Evolutionary conservation across 768 basidiomycete species (phyloP).

Genomic region (Albatrellus ellisii): DNA sequence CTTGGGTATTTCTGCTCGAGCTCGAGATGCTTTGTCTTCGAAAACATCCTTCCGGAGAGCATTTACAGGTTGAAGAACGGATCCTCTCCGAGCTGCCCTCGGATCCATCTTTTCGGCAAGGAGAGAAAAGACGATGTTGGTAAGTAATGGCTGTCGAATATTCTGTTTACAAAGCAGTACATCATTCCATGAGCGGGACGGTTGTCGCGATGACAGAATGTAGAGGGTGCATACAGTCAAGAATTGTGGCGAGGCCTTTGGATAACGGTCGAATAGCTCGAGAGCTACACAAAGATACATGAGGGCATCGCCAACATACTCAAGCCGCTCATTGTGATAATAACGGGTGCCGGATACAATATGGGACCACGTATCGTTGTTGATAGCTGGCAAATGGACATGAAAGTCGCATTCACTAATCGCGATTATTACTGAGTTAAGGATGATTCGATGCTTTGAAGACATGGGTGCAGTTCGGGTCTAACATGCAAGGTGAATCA

Average conservation of each 20-base stretch:
- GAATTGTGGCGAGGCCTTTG: slow-evolving; percentile 16
- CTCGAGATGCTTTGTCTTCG: not conserved
- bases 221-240: slow-evolving; percentile 17
- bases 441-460: slow-evolving; percentile 5
- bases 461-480: too few species aligned
- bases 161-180: slow-evolving; percentile 23
- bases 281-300: slow-evolving; percentile 30
- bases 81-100: slow-evolving; percentile 14
- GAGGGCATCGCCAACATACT: slow-evolving; percentile 34
- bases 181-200: slow-evolving; percentile 19
- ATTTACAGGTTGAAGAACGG: slow-evolving; percentile 24
- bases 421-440: slow-evolving; percentile 12
- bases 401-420: slow-evolving; percentile 15
- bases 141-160: slow-evolving; percentile 15
- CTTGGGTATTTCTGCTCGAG: slow-evolving; percentile 6
- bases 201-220: too few species aligned
- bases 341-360: slow-evolving; percentile 11
- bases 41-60: slow-evolving; percentile 2
- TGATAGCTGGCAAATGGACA: slow-evolving; percentile 23
- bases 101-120: slow-evolving; percentile 21
- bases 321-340: slow-evolving; percentile 27
- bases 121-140: slow-evolving; percentile 18
- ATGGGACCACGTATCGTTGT: slow-evolving; percentile 18
- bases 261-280: slow-evolving; percentile 22
- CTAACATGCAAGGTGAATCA: too few species aligned